Conservation (phyloP, 257 asterid species). For the Nicotiana benthamiana region DNA sequence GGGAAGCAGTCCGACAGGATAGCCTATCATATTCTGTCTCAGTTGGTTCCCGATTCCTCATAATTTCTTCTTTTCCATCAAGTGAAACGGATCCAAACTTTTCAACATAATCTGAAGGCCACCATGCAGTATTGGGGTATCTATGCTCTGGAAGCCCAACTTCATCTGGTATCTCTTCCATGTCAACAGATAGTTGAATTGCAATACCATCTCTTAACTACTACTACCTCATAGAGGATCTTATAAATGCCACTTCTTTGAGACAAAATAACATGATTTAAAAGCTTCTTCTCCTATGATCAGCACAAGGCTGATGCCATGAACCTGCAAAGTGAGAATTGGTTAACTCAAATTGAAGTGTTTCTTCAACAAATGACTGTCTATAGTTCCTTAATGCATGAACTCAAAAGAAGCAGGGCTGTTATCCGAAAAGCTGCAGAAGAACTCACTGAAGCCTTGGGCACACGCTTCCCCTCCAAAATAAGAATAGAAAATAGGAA, state of each 20-base stretch:
- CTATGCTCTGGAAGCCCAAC: slow-evolving; percentile 50
- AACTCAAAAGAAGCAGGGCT: neutral
- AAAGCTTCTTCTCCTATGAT: neutral
- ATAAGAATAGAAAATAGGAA: neutral
- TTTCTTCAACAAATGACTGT: neutral
- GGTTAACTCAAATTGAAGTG: neutral
- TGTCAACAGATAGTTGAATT: slow-evolving; percentile 28
- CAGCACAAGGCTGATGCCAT: neutral
- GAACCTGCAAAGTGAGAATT: neutral
- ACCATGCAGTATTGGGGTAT: slow-evolving; percentile 51
- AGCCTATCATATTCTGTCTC: slow-evolving; percentile 35
- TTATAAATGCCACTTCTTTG: slow-evolving; percentile 10
- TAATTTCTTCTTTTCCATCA: slow-evolving; percentile 36
- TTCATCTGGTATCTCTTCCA: slow-evolving; percentile 59
- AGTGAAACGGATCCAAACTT: slow-evolving; percentile 69
- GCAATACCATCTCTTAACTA: slow-evolving; percentile 32
- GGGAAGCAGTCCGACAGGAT: slow-evolving; percentile 56
- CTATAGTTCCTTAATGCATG: neutral
- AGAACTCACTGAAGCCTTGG: neutral
- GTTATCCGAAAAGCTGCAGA: neutral
- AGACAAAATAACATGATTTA: slow-evolving; percentile 10
- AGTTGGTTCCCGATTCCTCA: slow-evolving; percentile 32
- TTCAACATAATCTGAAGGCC: slow-evolving; percentile 60
- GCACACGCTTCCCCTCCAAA: neutral
- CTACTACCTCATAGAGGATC: slow-evolving; percentile 29